These are phyloP conservation scores for Anisodus acutangulus DNA, from an alignment of 257 asterid species.

Conservation along the genomic window DNA sequence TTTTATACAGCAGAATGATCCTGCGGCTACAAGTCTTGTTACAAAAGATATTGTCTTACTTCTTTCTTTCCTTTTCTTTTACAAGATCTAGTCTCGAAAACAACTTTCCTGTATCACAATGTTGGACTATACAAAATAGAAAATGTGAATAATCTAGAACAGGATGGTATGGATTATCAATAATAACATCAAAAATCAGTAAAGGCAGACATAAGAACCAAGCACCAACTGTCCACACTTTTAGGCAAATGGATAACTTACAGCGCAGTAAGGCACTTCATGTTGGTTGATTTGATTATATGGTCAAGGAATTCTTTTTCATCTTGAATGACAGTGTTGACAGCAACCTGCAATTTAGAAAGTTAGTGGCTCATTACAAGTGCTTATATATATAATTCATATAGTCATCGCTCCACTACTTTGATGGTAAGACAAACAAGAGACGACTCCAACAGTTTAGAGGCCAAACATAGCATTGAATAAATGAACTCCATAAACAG, in stretches of 20 bases:
- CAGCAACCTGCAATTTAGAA: constrained; percentile 78
- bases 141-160: neutral
- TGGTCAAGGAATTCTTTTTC: constrained; percentile 96
- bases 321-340: constrained; percentile 79
- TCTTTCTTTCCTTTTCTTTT: neutral
- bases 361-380: constrained; percentile 7
- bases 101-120: neutral
- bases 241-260: constrained; percentile 46
- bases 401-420: neutral
- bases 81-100: neutral
- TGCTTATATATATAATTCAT: neutral
- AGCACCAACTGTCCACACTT: neutral
- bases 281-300: constrained; percentile 92
- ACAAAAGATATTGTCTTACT: neutral
- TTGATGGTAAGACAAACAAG: constrained; percentile 21
- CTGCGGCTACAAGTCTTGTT: neutral
- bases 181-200: neutral
- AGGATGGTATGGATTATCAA: neutral
- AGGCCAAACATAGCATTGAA: constrained; percentile 3
- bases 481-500: neutral
- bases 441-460: neutral
- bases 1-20: neutral
- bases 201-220: neutral
- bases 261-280: constrained; percentile 94
- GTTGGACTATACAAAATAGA: neutral